Evolutionary conservation across 805 yeast species (phyloP).

Genomic region (Yueomyces sinensis): DNA sequence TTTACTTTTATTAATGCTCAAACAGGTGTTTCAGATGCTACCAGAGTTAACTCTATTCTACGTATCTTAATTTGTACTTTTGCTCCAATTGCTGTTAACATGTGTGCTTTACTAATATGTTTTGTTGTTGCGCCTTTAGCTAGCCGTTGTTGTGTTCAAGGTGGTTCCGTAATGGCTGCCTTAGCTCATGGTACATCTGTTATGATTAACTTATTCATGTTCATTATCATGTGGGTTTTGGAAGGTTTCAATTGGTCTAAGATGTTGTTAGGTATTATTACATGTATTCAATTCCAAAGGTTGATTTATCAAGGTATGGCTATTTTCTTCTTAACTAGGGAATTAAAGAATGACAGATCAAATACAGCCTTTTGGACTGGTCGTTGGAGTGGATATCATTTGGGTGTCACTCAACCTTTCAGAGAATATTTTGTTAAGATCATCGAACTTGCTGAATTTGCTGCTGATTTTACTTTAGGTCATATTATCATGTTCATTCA

Average conservation of each 20-base stretch:
- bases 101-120: slow-evolving; percentile 71
- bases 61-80: slow-evolving; percentile 70
- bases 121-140: slow-evolving; percentile 79
- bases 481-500: slow-evolving; percentile 80
- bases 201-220: slow-evolving; percentile 71
- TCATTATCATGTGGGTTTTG: slow-evolving; percentile 92
- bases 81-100: slow-evolving; percentile 83
- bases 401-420: slow-evolving; percentile 91
- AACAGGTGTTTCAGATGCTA: slow-evolving; percentile 54
- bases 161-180: slow-evolving; percentile 91
- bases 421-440: slow-evolving; percentile 93
- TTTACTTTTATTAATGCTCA: slow-evolving; percentile 75
- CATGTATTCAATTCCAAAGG: slow-evolving; percentile 82
- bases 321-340: slow-evolving; percentile 71
- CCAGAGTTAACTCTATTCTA: slow-evolving; percentile 50
- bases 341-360: slow-evolving; percentile 87
- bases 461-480: slow-evolving; percentile 92
- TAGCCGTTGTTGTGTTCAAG: slow-evolving; percentile 90
- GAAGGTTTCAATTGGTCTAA: slow-evolving; percentile 85
- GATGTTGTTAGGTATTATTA: slow-evolving; percentile 74
- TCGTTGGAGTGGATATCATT: slow-evolving; percentile 92
- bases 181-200: slow-evolving; percentile 94
- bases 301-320: slow-evolving; percentile 76
- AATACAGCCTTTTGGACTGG: slow-evolving; percentile 99
- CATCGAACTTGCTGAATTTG: slow-evolving; percentile 88